These are phyloP conservation scores for Emmonsiellopsis sp. DNA, from an alignment of 2,329 filamentous ascomycete genomes.

Conservation along the genomic window DNA sequence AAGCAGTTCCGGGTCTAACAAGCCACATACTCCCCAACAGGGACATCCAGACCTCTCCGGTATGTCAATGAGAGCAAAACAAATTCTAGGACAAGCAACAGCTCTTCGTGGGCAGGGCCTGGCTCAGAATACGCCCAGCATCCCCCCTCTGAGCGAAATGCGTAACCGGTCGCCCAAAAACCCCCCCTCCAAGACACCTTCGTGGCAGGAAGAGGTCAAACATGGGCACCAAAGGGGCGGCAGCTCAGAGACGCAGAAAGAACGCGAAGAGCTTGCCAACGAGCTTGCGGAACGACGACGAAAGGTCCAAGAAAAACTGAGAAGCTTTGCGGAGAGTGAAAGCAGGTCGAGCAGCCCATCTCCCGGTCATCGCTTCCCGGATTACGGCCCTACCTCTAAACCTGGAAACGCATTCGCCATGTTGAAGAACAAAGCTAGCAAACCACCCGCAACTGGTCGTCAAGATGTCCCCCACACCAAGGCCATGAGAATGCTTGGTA, in stretches of 20 bases:
- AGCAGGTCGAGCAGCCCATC: conserved; percentile 36
- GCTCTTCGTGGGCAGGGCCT: conserved; percentile 20
- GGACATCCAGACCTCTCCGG: conserved; percentile 12
- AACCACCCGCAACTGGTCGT: conserved; percentile 20
- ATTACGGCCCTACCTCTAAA: conserved; percentile 20
- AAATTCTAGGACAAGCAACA: conserved; percentile 28
- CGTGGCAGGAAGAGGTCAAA: conserved; percentile 42
- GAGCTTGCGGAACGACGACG: conserved; percentile 39
- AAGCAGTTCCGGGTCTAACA: conserved; percentile 6
- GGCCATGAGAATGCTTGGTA: conserved; percentile 33
- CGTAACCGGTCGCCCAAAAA: neutral
- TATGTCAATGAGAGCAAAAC: conserved; percentile 27
- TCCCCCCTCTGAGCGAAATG: neutral
- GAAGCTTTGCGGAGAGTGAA: conserved; percentile 32
- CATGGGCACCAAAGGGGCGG: conserved; percentile 32
- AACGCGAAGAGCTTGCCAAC: conserved; percentile 39
- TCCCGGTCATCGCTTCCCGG: conserved; percentile 25
- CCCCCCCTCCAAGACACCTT: conserved; percentile 10
- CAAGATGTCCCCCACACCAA: conserved; percentile 24
- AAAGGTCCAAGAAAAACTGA: conserved; percentile 40
- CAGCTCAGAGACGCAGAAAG: conserved; percentile 40
- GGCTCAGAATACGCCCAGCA: neutral
- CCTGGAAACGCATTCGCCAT: conserved; percentile 35
- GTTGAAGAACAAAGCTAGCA: conserved; percentile 33
- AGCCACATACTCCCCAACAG: conserved; percentile 10